Evolutionary conservation across 108 stramenopile genomes (phyloP), one percentile per base, ranked within the genome.

Genomic region (Schizochytrium sp.): DNA sequence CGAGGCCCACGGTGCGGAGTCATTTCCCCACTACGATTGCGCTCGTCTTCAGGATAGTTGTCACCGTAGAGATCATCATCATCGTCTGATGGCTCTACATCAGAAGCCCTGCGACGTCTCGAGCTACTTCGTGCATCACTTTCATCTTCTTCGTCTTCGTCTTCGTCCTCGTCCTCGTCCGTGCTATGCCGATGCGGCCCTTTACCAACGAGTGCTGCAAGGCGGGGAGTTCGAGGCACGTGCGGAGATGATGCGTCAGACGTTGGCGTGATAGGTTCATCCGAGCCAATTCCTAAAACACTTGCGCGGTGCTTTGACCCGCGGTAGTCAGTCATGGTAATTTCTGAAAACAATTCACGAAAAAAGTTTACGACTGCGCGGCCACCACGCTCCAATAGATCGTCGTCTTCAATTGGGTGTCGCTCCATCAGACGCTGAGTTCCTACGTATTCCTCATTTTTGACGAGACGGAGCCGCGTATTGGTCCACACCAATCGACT

Each of bases 401-500:
- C 28, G 3, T 83, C 76, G 49, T 49, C 47, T n/a, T 83, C 47
- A 5, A 55, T 13, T 47, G 55, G 10, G 50, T 42, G 47, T 46
- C 76, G 47, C 50, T 17, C n/a, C 13, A 55, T 10, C 76, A 53
- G 50, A 13, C 49, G 55, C 55, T 83, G 10, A 55, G 49, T 53
- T 10, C 76, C 76, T 5, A 83, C 76, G 53, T 83, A 83, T 53
- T 83, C 50, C 76, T 83, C 53, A 42, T 83, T 83, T 40, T 55
- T 55, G 2, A 83, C 76, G 0, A 83, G 53, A 5, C 53, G 47
- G 5, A 83, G 5, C 28, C 76, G 47, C 8, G 53, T 55, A 1
- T 83, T 13, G 2, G 10, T 83, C 76, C 76, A 83, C 1, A 83
- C 15, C 50, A 83, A 40, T 10, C 76, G 19, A 28, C 76, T 83